Conservation (phyloP, 495 filamentous ascomycete genomes). For the Platismatia glauca region DNA sequence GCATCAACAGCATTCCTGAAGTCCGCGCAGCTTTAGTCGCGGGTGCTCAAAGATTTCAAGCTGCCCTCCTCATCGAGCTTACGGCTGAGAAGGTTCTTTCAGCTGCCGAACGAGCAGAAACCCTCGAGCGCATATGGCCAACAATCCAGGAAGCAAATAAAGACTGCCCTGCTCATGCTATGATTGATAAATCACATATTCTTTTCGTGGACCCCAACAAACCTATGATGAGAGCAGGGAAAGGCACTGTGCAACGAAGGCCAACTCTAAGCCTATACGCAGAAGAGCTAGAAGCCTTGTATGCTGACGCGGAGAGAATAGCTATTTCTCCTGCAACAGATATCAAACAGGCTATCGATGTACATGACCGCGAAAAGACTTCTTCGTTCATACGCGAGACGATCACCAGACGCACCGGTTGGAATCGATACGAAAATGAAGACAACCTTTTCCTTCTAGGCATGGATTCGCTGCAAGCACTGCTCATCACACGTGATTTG, state of each 20-base stretch:
- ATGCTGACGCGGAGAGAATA: constrained; percentile 23
- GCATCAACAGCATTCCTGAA: constrained; percentile 22
- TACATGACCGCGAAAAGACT: neutral
- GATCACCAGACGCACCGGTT: neutral
- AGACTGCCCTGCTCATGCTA: constrained; percentile 34
- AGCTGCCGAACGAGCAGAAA: constrained; percentile 8
- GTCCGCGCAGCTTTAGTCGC: constrained; percentile 29
- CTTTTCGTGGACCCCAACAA: constrained; percentile 31
- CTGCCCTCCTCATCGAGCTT: constrained; percentile 31
- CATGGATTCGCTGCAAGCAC: constrained; percentile 46
- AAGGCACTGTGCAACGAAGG: constrained; percentile 38
- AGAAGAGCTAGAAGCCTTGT: constrained; percentile 26
- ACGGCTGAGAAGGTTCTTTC: constrained; percentile 8
- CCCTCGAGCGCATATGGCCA: constrained; percentile 38
- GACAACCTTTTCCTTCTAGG: constrained; percentile 35
- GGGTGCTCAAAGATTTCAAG: constrained; percentile 31
- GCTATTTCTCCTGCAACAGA: neutral
- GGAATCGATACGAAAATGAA: neutral
- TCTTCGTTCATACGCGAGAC: neutral
- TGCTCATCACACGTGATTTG: too few relatives aligned
- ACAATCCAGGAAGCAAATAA: constrained; percentile 40
- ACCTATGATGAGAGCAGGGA: constrained; percentile 35
- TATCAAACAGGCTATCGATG: neutral
- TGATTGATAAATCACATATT: constrained; percentile 35
- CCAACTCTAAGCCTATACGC: constrained; percentile 24